Evolutionary conservation across 208 protist genomes (phyloP), one percentile per base, ranked within the genome.

Genomic region (Trypanosomatidae sp.): DNA sequence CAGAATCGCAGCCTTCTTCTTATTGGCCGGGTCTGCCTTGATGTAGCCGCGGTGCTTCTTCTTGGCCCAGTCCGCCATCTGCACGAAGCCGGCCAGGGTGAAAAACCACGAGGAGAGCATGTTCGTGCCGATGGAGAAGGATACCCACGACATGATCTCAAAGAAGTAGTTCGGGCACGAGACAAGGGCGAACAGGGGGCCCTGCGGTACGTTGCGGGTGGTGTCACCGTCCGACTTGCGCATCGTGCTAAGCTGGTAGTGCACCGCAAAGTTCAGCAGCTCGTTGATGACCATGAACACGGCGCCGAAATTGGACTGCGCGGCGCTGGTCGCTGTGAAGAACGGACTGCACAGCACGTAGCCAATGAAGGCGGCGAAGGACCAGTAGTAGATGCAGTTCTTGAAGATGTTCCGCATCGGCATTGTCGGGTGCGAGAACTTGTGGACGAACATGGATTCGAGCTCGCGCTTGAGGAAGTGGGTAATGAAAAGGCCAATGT

Each of bases 161-260:
- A 97, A 98, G 65, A 91, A 92, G 89, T 99, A 99, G 83, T 99
- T 99, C 30, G 98, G 96, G 92, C 97, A 99, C 47, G 92, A 91
- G 7, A 98, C 91, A 19, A 96, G 74, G 22, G 92, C 76, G 79
- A 99, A 99, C 49, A 98, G 84, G 22, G 88, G 76, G 50, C 92
- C 91, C 41, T 83, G 60, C 36, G 97, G 97, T 65, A 96, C 88
- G n/a, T 82, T 76, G 78, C 95, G 91, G 47, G 83, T 82, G 39
- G 77, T 77, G 52, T 94, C 85, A 70, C 86, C 84, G 52, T 96
- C 84, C 19, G 72, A 62, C 71, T 84, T 76, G 74, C 96, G 91
- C 87, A 99, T 94, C 73, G 84, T 83, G 73, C 85, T 88, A 59
- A 98, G 87, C 74, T 95, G 91, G 44, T 91, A 76, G 87, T 98